Evolutionary conservation across 306 rosid genomes (phyloP).

Genomic region (Bauhinia variegata): DNA sequence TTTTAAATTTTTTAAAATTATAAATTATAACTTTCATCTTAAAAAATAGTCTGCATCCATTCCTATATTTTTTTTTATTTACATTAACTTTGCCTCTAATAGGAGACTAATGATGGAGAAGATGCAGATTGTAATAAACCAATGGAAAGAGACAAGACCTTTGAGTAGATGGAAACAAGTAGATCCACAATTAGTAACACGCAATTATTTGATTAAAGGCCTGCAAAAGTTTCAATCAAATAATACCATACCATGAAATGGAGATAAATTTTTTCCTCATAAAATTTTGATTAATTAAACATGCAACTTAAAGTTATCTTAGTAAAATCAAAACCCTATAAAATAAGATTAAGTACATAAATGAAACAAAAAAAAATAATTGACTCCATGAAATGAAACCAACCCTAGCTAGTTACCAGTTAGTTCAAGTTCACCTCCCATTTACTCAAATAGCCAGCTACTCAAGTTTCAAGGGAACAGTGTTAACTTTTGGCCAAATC

Average conservation of each 20-base stretch:
- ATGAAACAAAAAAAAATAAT: no score
- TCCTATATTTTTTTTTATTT: no score
- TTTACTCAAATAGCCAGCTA: constrained; percentile 27
- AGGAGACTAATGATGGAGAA: constrained; percentile 34
- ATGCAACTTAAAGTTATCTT: no score
- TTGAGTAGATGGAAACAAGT: constrained; percentile 51
- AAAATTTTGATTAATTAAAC: no score
- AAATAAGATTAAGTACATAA: no score
- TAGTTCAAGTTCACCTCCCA: not conserved
- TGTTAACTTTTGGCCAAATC: constrained; percentile 34
- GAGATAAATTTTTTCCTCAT: no score
- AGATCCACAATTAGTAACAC: constrained; percentile 50
- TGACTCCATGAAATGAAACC: constrained; percentile 42
- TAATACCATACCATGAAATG: no score
- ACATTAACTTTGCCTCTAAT: constrained; percentile 33
- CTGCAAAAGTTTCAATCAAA: constrained; percentile 52
- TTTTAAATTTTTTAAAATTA: no score
- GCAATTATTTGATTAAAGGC: constrained; percentile 21
- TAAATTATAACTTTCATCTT: no score
- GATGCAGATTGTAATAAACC: constrained; percentile 18
- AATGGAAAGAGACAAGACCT: constrained; percentile 43
- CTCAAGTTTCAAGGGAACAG: constrained; percentile 29
- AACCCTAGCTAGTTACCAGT: constrained; percentile 45
- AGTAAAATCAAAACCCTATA: no score
- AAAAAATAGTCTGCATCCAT: no score